A percentile compares a stretch with the other conserved stretches of the same genome.
phyloP scores from a whole-genome alignment of 805 yeast species.

The Cyberlindnera xishuangbannaensis region DNA sequence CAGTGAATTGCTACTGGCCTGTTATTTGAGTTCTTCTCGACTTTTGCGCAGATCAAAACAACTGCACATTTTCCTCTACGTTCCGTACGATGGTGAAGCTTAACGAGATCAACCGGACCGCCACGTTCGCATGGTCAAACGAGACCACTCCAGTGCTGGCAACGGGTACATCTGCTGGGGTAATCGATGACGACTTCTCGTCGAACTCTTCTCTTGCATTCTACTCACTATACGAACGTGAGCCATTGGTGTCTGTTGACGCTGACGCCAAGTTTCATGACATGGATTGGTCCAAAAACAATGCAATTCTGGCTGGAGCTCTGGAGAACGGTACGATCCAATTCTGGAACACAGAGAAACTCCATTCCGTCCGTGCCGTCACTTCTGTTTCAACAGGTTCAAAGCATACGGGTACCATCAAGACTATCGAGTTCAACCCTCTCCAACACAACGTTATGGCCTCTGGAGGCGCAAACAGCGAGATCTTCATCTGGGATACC shows the following conservation, averaged over 20 bases:
- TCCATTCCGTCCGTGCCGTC: slow-evolving; percentile 38
- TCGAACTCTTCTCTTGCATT: slow-evolving; percentile 73
- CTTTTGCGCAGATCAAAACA: no score
- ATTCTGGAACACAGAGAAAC: slow-evolving; percentile 62
- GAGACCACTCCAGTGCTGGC: slow-evolving; percentile 70
- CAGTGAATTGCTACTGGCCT: no score
- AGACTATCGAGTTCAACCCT: slow-evolving; percentile 72
- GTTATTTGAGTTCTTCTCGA: no score
- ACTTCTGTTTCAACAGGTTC: slow-evolving; percentile 47
- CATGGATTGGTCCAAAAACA: slow-evolving; percentile 73
- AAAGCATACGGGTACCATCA: slow-evolving; percentile 66
- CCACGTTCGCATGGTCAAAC: slow-evolving; percentile 95
- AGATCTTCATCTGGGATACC: slow-evolving; percentile 87
- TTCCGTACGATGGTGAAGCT: slow-evolving; percentile 74
- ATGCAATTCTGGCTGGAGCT: slow-evolving; percentile 76
- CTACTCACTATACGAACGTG: slow-evolving; percentile 50
- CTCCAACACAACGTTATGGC: slow-evolving; percentile 66
- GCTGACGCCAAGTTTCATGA: slow-evolving; percentile 67
- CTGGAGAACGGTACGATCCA: slow-evolving; percentile 77
- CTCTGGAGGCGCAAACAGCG: slow-evolving; percentile 86
- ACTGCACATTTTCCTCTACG: no score
- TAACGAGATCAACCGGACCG: slow-evolving; percentile 76
- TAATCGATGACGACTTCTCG: slow-evolving; percentile 83
- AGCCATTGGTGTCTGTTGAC: slow-evolving; percentile 39
- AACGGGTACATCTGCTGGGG: slow-evolving; percentile 94